Evolutionary conservation across 306 rosid genomes (phyloP).

Genomic region (Vigna unguiculata): DNA sequence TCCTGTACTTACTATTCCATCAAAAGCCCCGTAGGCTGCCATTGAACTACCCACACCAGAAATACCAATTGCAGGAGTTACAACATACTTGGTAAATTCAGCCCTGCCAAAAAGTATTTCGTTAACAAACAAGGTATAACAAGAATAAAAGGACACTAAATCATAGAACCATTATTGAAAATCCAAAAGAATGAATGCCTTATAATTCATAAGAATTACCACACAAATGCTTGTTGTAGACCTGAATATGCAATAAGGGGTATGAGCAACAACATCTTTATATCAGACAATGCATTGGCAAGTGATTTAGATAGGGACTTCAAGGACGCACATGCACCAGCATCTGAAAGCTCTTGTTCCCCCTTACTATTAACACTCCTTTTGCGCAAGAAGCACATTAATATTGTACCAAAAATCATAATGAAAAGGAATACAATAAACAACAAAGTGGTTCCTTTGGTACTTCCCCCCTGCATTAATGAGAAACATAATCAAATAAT

Average conservation of each 20-base stretch:
- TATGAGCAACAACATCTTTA: slow-evolving; percentile 78
- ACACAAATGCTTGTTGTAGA: slow-evolving; percentile 93
- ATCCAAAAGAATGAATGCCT: slow-evolving; percentile 38
- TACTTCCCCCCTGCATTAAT: slow-evolving; percentile 70
- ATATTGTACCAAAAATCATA: slow-evolving; percentile 76
- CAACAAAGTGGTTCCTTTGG: slow-evolving; percentile 69
- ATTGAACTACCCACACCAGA: slow-evolving; percentile 96
- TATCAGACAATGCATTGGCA: slow-evolving; percentile 62
- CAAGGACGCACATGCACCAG: slow-evolving; percentile 53
- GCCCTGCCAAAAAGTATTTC: slow-evolving; percentile 65
- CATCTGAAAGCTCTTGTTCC: slow-evolving; percentile 51
- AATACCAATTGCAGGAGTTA: slow-evolving; percentile 82
- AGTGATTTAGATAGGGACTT: slow-evolving; percentile 65
- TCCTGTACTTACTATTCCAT: slow-evolving; percentile 83
- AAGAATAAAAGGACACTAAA: slow-evolving; percentile 29
- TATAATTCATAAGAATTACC: slow-evolving; percentile 64
- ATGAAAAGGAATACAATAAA: slow-evolving; percentile 78
- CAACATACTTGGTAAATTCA: slow-evolving; percentile 77
- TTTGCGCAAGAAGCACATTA: slow-evolving; percentile 81
- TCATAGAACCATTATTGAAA: slow-evolving; percentile 26
- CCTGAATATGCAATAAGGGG: slow-evolving; percentile 97
- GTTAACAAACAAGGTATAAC: slow-evolving; percentile 28
- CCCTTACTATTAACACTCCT: slow-evolving; percentile 52
- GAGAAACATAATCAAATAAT: slow-evolving; percentile 36
- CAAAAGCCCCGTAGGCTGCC: slow-evolving; percentile 95